Conservation (phyloP, 1,139 yeast genomes). For the Taphrina populina region DNA sequence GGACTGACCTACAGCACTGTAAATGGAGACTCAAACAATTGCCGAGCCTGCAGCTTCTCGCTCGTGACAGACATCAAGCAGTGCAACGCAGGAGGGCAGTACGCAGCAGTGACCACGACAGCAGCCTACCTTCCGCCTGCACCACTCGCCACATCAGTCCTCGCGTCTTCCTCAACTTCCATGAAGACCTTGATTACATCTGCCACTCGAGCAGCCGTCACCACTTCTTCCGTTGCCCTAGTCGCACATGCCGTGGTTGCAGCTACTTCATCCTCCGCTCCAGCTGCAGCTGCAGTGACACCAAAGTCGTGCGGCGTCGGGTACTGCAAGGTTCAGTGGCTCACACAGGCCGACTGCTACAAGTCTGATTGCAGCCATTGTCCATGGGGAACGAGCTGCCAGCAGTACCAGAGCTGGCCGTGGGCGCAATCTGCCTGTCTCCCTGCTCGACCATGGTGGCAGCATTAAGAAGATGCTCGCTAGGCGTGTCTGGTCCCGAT, state of each 20-base stretch:
- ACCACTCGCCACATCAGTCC: background rate
- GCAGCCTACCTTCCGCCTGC: conserved; percentile 5
- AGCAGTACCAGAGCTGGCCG: conserved; percentile 20
- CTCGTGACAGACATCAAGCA: conserved; percentile 12
- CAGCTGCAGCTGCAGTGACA: background rate
- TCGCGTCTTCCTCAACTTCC: background rate
- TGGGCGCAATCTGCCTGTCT: conserved; percentile 10
- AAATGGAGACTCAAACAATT: conserved; percentile 11
- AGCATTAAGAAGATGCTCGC: too few species aligned
- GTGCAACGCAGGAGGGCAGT: conserved; percentile 3
- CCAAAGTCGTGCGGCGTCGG: conserved; percentile 10
- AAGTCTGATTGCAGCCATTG: conserved; percentile 10
- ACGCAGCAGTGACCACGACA: background rate
- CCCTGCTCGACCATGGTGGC: background rate
- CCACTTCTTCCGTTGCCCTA: background rate
- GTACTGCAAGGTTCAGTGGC: conserved; percentile 9
- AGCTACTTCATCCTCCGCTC: background rate
- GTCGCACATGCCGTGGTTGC: background rate
- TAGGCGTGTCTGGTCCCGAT: too few species aligned
- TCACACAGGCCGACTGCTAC: conserved; percentile 15
- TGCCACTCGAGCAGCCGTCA: background rate
- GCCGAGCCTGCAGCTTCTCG: conserved; percentile 17
- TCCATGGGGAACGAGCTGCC: conserved; percentile 21
- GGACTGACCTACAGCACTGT: conserved; percentile 21
- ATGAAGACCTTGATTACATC: background rate